A percentile compares a stretch with the other conserved stretches of the same genome.
Conservation (phyloP, 1,284 basidiomycete species). For the Amylostereum areolatum region DNA sequence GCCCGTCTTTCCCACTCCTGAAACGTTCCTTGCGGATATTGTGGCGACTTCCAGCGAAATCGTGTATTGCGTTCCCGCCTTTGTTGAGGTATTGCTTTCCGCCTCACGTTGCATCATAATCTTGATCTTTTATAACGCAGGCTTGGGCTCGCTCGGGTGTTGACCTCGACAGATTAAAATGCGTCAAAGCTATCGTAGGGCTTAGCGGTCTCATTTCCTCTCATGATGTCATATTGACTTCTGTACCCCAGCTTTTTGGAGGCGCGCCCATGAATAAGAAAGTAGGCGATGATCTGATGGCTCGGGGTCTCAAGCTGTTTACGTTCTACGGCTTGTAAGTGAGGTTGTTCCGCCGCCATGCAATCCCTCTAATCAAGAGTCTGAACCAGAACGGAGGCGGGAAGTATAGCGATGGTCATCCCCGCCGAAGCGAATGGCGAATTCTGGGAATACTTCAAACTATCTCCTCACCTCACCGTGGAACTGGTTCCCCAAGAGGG, state of each 20-base stretch:
- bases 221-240: conserved; percentile 5
- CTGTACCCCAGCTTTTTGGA: conserved; percentile 17
- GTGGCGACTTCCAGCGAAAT: not conserved
- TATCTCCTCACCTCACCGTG: not conserved
- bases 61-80: not conserved
- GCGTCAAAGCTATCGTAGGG: not conserved
- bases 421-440: not conserved
- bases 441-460: conserved; percentile 10
- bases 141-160: not conserved
- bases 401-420: not conserved
- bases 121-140: not conserved
- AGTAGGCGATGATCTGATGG: not conserved
- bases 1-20: not conserved
- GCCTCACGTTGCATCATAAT: not conserved
- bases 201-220: not conserved
- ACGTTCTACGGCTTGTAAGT: not conserved
- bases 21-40: not conserved
- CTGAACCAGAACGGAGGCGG: not conserved
- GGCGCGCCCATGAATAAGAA: conserved; percentile 16
- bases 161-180: not conserved
- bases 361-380: not conserved
- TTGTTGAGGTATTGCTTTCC: not conserved
- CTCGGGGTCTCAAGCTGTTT: not conserved
- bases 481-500: conserved; percentile 6
- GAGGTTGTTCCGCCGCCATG: not conserved